Conservation (phyloP, 176 grass and related monocot species). For the bread wheat (Triticum aestivum) region DNA sequence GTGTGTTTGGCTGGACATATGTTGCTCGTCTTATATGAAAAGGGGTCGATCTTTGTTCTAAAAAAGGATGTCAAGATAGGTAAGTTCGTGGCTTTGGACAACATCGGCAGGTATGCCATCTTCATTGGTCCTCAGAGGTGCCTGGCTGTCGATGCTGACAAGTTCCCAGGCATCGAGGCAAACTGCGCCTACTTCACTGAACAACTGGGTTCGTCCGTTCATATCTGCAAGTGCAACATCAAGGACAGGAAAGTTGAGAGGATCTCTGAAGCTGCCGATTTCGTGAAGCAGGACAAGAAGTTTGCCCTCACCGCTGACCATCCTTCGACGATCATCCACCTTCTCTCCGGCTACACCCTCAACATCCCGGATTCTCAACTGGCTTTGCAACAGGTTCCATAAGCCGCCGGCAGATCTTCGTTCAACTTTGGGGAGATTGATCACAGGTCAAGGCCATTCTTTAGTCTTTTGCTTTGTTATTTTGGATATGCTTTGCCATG, state of each 20-base stretch:
- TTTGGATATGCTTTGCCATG: background rate
- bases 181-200: background rate
- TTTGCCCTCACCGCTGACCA: background rate
- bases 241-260: background rate
- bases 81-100: no score
- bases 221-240: background rate
- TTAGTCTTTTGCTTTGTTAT: background rate
- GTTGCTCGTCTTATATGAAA: no score
- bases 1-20: no score
- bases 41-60: no score
- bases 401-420: background rate
- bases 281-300: background rate
- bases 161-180: background rate
- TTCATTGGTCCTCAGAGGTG: background rate
- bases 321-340: background rate
- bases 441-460: no score
- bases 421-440: background rate
- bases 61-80: no score
- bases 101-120: background rate
- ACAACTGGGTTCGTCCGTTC: background rate
- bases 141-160: background rate
- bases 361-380: background rate
- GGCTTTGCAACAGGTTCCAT: background rate
- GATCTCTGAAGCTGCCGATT: background rate
- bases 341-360: background rate